Percentiles rank a stretch among this genome's conserved stretches.
phyloP scores from a whole-genome alignment of 768 basidiomycete species.

The Vishniacozyma victoriae region DNA sequence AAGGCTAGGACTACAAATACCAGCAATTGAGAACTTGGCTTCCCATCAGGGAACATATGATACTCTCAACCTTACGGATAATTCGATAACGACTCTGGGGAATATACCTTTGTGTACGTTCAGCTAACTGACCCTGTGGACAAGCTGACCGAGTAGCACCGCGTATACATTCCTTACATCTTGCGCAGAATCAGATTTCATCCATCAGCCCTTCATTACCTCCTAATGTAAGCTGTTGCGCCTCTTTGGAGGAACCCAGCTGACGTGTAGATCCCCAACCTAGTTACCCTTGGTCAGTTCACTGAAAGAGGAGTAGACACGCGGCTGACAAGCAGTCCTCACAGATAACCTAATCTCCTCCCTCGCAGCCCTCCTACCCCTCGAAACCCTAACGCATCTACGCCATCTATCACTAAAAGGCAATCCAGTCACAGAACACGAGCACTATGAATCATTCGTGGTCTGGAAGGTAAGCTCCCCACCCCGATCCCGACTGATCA shows the following conservation, averaged over 20 bases:
- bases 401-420: conserved; percentile 40
- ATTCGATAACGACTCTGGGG: conserved; percentile 43
- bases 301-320: neutral
- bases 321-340: conserved; percentile 28
- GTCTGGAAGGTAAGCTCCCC: conserved; percentile 45
- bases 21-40: conserved; percentile 46
- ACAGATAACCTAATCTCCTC: conserved; percentile 44
- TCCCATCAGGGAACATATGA: conserved; percentile 47
- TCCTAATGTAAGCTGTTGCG: conserved; percentile 23
- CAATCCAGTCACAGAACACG: conserved; percentile 44
- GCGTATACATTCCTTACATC: conserved; percentile 40
- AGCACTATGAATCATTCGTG: conserved; percentile 44
- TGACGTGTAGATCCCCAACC: conserved; percentile 41
- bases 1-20: conserved; percentile 42
- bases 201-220: conserved; percentile 41
- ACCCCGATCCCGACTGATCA: neutral
- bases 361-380: conserved; percentile 42
- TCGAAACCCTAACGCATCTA: conserved; percentile 40
- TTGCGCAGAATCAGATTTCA: conserved; percentile 42
- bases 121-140: neutral
- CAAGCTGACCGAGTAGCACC: conserved; percentile 27
- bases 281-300: conserved; percentile 43
- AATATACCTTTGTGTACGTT: conserved; percentile 44
- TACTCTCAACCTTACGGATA: conserved; percentile 46
- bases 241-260: conserved; percentile 6